Evolutionary conservation across 352 stramenopile genomes (phyloP), one percentile per base, ranked within the genome.

Genomic region (Pythium rhizo-oryzae): DNA sequence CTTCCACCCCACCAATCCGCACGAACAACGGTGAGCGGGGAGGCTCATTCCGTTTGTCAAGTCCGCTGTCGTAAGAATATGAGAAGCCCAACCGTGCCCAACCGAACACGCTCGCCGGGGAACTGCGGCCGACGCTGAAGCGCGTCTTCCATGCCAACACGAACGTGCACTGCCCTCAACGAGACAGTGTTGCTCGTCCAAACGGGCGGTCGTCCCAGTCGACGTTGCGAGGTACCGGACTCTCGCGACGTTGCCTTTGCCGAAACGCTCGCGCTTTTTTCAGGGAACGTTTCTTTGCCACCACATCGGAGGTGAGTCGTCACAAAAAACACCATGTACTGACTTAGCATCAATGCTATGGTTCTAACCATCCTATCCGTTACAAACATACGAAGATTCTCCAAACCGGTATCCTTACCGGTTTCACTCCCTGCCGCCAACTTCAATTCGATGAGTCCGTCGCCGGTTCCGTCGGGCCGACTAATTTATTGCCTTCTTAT

Each of bases 391-490:
- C 19, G 30, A 5, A 51, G 7, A 24, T 24, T 28, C 21, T 51
- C 24, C 8, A 13, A 28, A 51, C 44, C 44, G 44, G 44, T 51
- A 24, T 51, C 16, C 7, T 21, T 9, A 47, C 41, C 41, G 41
- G 41, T 47, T 21, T 47, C 7, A n/a, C n/a, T 15, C 11, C 4
- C 2, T n/a, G 41, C 5, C 4, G 41, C 5, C n/a, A 9, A 51
- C 44, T 51, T 51, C 44, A 51, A 51, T 24, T 51, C n/a, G n/a
- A 51, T 51, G 44, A 51, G 44, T 51, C 44, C 44, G 44, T 28
- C 19, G 41, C 7, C 41, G 41, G n/a, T n/a, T n/a, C n/a, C n/a
- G 19, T 51, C 43, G 8, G 43, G 28, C n/a, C 18, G 12, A 16
- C 41, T 21, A 8, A 15, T 18, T 13, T 46, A 19, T 13, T 46